Base-by-base conservation (phyloP, 768 basidiomycete species). In the Phanerochaete sordida region DNA sequence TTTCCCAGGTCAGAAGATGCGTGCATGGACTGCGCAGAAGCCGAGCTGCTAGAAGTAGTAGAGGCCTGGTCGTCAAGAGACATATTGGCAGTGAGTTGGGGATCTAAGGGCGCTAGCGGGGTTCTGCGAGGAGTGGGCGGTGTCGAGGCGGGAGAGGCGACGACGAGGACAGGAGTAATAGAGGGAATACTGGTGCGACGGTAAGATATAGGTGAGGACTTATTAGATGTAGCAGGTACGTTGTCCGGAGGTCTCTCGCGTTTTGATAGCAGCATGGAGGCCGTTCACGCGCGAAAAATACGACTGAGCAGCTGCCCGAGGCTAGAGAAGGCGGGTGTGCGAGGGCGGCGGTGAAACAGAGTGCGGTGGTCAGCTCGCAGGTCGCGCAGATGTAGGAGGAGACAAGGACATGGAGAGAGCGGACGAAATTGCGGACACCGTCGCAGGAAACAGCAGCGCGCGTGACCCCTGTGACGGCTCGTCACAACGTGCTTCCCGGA, bases 51-150 rank as follows among this genome's bases (percentile, higher is more conserved):
- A 30, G 67, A 63, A 58, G 68, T 30, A 16, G 65, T n/a, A 44
- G 66, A 63, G 65, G 67, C 69, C 56, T 67, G 66, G 67, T 70
- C 62, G 68, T 69, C 68, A 58, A 57, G 46, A 58, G 56, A 43
- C 19, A 55, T 50, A 51, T 35, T 50, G 64, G 63, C 60, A 8
- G 69, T 59, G 23, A 63, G 57, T 61, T 71, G 70, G 21, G 69
- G 66, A 57, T 71, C 66, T 30, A 72, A 62, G 19, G 68, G 64
- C 8, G 68, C 66, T 39, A 72, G 65, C 15, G 70, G 69, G 24
- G 68, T 62, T 45, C 70, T 64, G 55, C 61, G 67, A 9, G 31
- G 59, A 51, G 57, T 56, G 50, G 54, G 57, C 50, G 59, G 28
- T 27, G 44, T 53, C 50, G 61, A 24, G 56, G n/a, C 28, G 23